Percentiles rank a stretch among this genome's conserved stretches.
Conservation (phyloP, 805 yeast genomes). For the Kodamaea kakaduensis region DNA sequence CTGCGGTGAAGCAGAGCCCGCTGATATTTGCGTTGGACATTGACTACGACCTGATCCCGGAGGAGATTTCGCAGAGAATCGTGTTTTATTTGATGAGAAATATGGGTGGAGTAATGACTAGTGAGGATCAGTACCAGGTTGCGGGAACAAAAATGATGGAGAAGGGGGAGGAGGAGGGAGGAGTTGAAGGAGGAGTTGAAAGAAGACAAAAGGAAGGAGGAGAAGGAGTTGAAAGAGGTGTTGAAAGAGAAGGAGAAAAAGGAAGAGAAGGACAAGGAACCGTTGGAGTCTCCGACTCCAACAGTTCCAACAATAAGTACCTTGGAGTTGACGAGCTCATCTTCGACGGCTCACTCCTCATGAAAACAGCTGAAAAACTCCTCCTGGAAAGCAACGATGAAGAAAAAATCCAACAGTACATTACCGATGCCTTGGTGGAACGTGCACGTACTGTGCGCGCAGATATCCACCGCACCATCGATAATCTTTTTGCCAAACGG, state of each 20-base stretch:
- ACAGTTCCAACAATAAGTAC: no score
- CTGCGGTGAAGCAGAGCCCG: constrained; percentile 43
- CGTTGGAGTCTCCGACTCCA: constrained; percentile 57
- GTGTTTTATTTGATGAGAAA: constrained; percentile 56
- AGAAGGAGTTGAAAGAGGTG: background rate
- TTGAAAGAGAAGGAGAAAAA: background rate
- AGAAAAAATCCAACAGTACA: constrained; percentile 38
- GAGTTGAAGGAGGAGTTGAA: background rate
- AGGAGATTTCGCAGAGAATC: constrained; percentile 49
- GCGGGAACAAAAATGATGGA: background rate
- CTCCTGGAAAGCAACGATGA: constrained; percentile 37
- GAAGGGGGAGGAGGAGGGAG: background rate
- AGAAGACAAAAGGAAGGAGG: background rate
- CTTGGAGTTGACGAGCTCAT: constrained; percentile 66
- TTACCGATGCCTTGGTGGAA: constrained; percentile 48
- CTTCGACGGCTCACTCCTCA: constrained; percentile 70
- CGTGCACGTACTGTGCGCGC: constrained; percentile 47
- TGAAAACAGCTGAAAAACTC: constrained; percentile 69
- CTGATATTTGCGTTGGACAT: constrained; percentile 50
- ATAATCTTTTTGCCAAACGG: constrained; percentile 44
- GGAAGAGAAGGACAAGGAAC: constrained; percentile 54
- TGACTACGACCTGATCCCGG: constrained; percentile 50
- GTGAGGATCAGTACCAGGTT: constrained; percentile 32
- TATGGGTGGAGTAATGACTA: constrained; percentile 46
- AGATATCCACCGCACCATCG: constrained; percentile 51